Conservation (phyloP, 192 early-diverging fungal genomes). For the Coemansia sp. region DNA sequence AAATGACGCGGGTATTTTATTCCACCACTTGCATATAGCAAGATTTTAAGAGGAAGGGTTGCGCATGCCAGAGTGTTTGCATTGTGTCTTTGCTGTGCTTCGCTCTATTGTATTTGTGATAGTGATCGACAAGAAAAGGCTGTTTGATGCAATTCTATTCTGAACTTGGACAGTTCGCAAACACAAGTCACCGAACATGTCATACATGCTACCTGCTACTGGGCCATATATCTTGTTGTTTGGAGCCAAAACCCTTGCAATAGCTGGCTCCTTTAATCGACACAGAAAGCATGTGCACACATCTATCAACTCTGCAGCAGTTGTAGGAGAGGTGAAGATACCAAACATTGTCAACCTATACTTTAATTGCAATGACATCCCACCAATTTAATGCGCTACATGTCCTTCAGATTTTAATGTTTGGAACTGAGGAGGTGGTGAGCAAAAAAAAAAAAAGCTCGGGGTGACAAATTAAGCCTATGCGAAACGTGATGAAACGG, state of each 20-base stretch:
- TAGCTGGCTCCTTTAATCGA: neutral
- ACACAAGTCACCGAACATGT: neutral
- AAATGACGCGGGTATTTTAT: constrained; percentile 9
- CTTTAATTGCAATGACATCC: neutral
- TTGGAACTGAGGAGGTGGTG: neutral
- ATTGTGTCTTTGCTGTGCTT: constrained; percentile 2
- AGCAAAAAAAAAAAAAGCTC: neutral
- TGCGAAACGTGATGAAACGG: neutral
- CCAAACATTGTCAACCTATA: neutral
- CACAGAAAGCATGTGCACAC: neutral
- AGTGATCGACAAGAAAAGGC: neutral
- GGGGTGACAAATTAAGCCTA: neutral
- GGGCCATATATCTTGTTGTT: neutral
- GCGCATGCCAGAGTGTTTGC: neutral
- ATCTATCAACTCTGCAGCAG: neutral
- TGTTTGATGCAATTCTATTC: neutral
- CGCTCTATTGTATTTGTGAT: neutral
- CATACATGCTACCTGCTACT: neutral
- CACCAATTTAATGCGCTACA: neutral
- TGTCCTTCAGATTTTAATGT: neutral
- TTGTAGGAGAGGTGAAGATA: neutral
- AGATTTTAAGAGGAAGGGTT: neutral
- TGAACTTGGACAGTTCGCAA: neutral
- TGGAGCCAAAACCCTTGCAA: neutral
- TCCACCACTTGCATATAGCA: neutral